phyloP scores from a whole-genome alignment of 2,329 filamentous ascomycete species.

The Neophaeococcomyces mojaviensis region DNA sequence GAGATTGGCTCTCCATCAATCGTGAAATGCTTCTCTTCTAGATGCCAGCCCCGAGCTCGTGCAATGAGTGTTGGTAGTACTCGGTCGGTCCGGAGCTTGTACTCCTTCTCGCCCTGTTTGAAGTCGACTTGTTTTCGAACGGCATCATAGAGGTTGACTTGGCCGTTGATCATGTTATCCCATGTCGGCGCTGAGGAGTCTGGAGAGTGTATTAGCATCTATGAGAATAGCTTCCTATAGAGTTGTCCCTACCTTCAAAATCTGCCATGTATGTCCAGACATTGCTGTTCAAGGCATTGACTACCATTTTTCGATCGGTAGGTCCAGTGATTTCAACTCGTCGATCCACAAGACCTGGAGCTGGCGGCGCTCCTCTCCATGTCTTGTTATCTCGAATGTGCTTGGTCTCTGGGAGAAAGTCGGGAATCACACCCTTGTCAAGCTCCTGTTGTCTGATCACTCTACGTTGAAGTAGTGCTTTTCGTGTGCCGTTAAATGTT shows the following conservation, averaged over 20 bases:
- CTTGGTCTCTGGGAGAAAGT: conserved; percentile 93
- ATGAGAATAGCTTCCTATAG: not conserved
- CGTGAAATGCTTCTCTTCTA: conserved; percentile 97
- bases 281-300: conserved; percentile 90
- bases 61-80: conserved; percentile 84
- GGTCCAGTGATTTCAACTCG: conserved; percentile 96
- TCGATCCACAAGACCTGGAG: conserved; percentile 85
- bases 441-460: conserved; percentile 83
- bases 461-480: conserved; percentile 79
- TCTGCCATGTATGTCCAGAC: conserved; percentile 99
- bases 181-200: conserved; percentile 94
- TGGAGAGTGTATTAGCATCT: conserved; percentile 31
- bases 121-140: conserved; percentile 92
- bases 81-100: conserved; percentile 91
- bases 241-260: conserved; percentile 68
- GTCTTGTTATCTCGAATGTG: conserved; percentile 89
- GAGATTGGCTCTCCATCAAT: conserved; percentile 93
- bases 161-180: conserved; percentile 99
- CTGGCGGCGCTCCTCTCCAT: conserved; percentile 87
- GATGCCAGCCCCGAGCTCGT: conserved; percentile 91
- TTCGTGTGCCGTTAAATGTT: conserved; percentile 85
- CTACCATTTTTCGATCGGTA: conserved; percentile 97
- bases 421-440: conserved; percentile 77
- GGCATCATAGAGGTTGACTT: conserved; percentile 95
- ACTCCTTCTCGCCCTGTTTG: conserved; percentile 89